A percentile compares a stretch with the other conserved stretches of the same genome.
These are phyloP conservation scores for Salvia rosmarinus DNA, from an alignment of 257 asterid genomes.

Conservation along the genomic window DNA sequence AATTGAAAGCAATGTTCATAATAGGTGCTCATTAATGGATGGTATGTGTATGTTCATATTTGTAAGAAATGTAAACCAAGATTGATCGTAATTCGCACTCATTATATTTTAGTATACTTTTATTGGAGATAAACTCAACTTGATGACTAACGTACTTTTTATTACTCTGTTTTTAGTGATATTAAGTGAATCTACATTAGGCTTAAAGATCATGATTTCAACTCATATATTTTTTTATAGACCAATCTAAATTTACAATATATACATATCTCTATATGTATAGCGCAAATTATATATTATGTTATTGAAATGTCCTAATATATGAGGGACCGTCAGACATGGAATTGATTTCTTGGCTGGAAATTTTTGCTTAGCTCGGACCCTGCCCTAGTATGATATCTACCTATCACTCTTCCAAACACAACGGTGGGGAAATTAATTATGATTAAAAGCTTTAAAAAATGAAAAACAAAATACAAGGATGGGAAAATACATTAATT, in stretches of 20 bases:
- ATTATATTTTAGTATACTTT: too few species aligned
- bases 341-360: conserved; percentile 24
- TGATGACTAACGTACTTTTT: too few species aligned
- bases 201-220: too few species aligned
- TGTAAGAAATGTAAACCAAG: too few species aligned
- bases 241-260: not conserved
- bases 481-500: not conserved
- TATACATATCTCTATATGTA: not conserved
- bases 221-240: not conserved
- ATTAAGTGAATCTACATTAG: too few species aligned
- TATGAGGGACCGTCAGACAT: conserved; percentile 26
- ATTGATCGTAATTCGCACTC: too few species aligned
- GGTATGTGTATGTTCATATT: too few species aligned
- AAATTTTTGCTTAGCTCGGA: conserved; percentile 20
- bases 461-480: not conserved
- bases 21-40: too few species aligned
- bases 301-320: conserved; percentile 19
- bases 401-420: conserved; percentile 29
- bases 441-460: not conserved
- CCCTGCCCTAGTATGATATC: conserved; percentile 31
- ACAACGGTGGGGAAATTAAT: not conserved
- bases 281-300: not conserved
- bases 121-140: too few species aligned
- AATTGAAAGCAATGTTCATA: too few species aligned
- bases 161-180: too few species aligned